These are phyloP conservation scores for Flaveria bidentis DNA, from an alignment of 129 eudicot species.

Conservation along the genomic window DNA sequence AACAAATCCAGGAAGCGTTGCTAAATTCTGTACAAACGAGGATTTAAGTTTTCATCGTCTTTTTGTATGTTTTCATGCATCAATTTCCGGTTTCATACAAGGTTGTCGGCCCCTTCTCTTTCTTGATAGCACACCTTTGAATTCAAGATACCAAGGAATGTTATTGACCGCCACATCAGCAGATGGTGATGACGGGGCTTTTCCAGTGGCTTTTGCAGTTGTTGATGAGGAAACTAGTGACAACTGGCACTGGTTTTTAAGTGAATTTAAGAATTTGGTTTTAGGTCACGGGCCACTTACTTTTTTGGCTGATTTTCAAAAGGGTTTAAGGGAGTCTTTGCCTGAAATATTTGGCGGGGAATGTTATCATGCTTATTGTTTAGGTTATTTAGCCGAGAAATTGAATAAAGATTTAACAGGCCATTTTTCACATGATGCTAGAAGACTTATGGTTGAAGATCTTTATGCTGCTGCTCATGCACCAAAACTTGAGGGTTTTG, in stretches of 20 bases:
- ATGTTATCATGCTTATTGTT: conserved; percentile 41
- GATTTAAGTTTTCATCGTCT: conserved; percentile 46
- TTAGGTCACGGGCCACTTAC: conserved; percentile 18
- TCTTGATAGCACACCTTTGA: conserved; percentile 44
- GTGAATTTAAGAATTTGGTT: conserved; percentile 23
- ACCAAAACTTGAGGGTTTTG: conserved; percentile 29
- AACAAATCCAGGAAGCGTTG: conserved; percentile 59
- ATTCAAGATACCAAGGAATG: conserved; percentile 46
- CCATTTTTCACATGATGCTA: conserved; percentile 52
- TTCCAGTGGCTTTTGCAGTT: conserved; percentile 42
- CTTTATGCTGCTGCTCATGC: conserved; percentile 44
- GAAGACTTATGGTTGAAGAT: conserved; percentile 42
- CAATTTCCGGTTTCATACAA: conserved; percentile 31
- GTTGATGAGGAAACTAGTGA: conserved; percentile 39
- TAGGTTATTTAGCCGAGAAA: conserved; percentile 42
- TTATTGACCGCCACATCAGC: conserved; percentile 40
- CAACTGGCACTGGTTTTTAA: conserved; percentile 46
- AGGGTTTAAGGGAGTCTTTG: conserved; percentile 37
- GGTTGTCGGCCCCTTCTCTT: conserved; percentile 41
- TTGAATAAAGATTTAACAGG: conserved; percentile 39
- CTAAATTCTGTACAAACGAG: conserved; percentile 49
- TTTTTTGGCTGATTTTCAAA: conserved; percentile 34
- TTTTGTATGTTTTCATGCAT: conserved; percentile 39
- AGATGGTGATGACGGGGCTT: conserved; percentile 43
- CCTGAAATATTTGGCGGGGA: conserved; percentile 30